Base-by-base conservation (phyloP, 106 monocot genomes). In the Agapanthus africanus region DNA sequence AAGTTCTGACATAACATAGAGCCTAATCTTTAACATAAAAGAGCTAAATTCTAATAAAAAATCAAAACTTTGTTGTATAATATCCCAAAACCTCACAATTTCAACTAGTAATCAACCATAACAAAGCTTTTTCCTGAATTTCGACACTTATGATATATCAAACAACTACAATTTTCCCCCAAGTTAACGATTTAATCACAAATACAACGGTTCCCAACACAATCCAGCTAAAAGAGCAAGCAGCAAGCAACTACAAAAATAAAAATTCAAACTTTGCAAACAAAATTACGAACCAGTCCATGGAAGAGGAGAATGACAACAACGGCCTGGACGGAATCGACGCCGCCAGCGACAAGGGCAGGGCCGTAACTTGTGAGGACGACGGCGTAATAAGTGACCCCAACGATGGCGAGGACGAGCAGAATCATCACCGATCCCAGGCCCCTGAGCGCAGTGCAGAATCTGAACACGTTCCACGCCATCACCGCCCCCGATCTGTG, bases 391-490 rank as follows among this genome's bases (percentile, higher is more conserved):
- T 97, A 97, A 31, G 89, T 89, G 63, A 92, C 84, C 9, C 89
- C 89, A 18, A 90, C 79, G 62, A 97, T 79, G 66, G 79, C 82
- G 41, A 97, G 87, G 28, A 97, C 97, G 51, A 97, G 72, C 27
- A 92, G 40, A 76, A 97, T 97, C 97, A 97, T 97, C 49, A 97
- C 65, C 4, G 97, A 97, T 16, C 97, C 97, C 27, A 97, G 80
- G 15, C 89, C 97, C n/a, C 87, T 68, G 31, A 97, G 82, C 6
- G 87, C 92, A 32, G 97, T 89, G 79, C 97, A 97, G 77, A 97
- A 97, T 65, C 67, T 84, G 87, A 97, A 97, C 21, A 97, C 91
- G 81, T 97, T 97, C 91, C 97, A 97, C 77, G 97, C 91, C 97
- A 97, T 97, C 67, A 77, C 71, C 49, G 71, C 78, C 54, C 89